Base-by-base conservation (phyloP, 2,329 filamentous ascomycete genomes). In the Pyrenochaeta sp. region DNA sequence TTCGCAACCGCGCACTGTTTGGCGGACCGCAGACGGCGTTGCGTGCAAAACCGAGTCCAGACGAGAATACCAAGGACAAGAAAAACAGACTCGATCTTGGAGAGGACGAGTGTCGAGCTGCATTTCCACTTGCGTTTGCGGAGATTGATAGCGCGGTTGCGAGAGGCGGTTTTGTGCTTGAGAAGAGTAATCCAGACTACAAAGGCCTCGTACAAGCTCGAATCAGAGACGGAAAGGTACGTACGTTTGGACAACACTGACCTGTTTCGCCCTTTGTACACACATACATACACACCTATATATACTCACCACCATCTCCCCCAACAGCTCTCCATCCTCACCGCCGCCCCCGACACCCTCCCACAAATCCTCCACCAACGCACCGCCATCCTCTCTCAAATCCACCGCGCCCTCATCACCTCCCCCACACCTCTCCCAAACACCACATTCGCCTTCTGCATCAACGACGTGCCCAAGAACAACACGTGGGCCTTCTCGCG, bases 391-490 rank as follows among this genome's bases (percentile, higher is more conserved):
- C 53, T 58, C 17, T 51, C 53, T 7, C 46, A 51, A 36, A 32
- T 57, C 21, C 40, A 53, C 34, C 50, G 50, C 40, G 48, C 55
- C 3, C 35, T 58, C 34, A 8, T 47, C 20, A 50, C 53, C 2
- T 48, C 50, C 4, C 50, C 44, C 7, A 29, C 40, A 6, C 34
- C 32, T 7, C 41, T 58, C 3, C 50, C 57, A n/a, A 22, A 51
- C 38, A 59, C 41, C 2, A 28, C 41, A 29, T 60, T 57, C 31
- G 44, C 55, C 26, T 53, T 57, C 35, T 41, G 49, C 10, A 47
- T 55, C 21, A 60, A 60, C 48, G 53, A 57, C 28, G 40, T 37
- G 15, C 55, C 55, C 4, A 53, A 51, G 19, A 55, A 55, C 44
- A 48, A 53, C 22, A 51, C 48, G 4, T 60, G 53, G 55, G 26